These are phyloP conservation scores for Chenopodium album DNA, from an alignment of 148 eudicot species.

Conservation along the genomic window DNA sequence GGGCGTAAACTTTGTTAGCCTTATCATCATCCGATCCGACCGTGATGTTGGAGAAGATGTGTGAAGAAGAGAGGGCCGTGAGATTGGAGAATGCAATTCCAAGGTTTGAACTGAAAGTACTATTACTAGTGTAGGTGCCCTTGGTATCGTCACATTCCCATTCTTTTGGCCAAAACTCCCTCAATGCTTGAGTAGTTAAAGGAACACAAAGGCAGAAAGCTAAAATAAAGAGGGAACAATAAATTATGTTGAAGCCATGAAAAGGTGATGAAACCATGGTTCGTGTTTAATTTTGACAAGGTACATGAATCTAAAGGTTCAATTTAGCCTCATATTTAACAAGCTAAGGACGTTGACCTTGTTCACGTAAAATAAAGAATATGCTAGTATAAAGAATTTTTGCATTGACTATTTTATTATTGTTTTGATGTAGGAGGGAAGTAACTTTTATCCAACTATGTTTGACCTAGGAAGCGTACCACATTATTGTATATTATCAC, in stretches of 20 bases:
- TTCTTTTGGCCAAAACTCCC: not conserved
- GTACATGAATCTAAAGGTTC: too few relatives aligned
- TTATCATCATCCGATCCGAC: not conserved
- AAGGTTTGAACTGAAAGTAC: conserved; percentile 12
- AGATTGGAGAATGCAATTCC: conserved; percentile 8
- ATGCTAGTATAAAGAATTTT: too few relatives aligned
- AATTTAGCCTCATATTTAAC: too few relatives aligned
- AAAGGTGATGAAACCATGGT: not conserved
- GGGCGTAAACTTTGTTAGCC: conserved; percentile 13
- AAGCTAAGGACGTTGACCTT: too few relatives aligned
- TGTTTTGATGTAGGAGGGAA: too few relatives aligned
- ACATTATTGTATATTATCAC: too few relatives aligned
- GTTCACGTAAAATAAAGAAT: too few relatives aligned
- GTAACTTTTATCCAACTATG: too few relatives aligned
- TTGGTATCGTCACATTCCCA: conserved; percentile 15
- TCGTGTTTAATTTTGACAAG: too few relatives aligned
- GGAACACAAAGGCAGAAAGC: conserved; percentile 1
- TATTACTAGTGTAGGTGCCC: conserved; percentile 11
- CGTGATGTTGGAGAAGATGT: conserved; percentile 6
- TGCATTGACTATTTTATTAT: too few relatives aligned
- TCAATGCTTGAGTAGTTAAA: not conserved
- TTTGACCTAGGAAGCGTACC: too few relatives aligned
- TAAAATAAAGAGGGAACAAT: not conserved
- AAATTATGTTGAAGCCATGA: not conserved
- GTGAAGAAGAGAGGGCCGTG: conserved; percentile 11